phyloP scores from a whole-genome alignment of 768 basidiomycete species.

The Suillus bovinus region DNA sequence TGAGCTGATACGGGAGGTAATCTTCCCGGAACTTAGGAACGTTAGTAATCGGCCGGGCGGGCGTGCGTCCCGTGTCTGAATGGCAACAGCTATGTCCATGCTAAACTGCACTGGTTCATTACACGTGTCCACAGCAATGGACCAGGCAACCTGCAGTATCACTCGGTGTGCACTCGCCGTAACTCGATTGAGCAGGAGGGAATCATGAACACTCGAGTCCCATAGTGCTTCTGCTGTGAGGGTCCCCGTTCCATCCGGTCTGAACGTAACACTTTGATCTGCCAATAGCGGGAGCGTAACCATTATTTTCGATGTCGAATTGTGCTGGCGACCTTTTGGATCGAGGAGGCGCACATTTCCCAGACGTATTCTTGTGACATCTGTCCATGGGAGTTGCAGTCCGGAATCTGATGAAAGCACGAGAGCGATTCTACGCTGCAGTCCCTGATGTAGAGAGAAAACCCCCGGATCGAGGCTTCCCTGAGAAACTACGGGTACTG shows the following conservation, averaged over 20 bases:
- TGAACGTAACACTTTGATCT: slow-evolving; percentile 74
- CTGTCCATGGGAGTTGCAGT: slow-evolving; percentile 83
- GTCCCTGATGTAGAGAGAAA: slow-evolving; percentile 89
- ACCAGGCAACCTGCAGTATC: slow-evolving; percentile 74
- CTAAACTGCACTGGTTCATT: slow-evolving; percentile 85
- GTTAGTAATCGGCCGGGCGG: slow-evolving; percentile 77
- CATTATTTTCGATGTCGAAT: slow-evolving; percentile 69
- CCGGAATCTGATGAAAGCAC: slow-evolving; percentile 87
- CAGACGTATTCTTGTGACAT: slow-evolving; percentile 71
- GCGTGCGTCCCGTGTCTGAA: slow-evolving; percentile 82
- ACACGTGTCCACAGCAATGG: slow-evolving; percentile 81
- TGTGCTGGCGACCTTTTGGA: slow-evolving; percentile 77
- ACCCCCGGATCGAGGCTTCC: slow-evolving; percentile 78
- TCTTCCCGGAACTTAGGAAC: slow-evolving; percentile 77
- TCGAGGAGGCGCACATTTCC: slow-evolving; percentile 88
- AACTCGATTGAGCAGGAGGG: slow-evolving; percentile 80
- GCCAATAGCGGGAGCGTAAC: slow-evolving; percentile 74
- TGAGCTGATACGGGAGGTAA: slow-evolving; percentile 76
- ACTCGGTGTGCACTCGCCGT: slow-evolving; percentile 79
- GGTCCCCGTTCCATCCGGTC: slow-evolving; percentile 77
- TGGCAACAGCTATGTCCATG: slow-evolving; percentile 83
- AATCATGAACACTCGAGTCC: slow-evolving; percentile 94
- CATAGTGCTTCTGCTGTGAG: slow-evolving; percentile 76
- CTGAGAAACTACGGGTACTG: slow-evolving; percentile 80
- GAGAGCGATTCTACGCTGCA: slow-evolving; percentile 82